These are phyloP conservation scores for Davidsoniella neocaledoniae DNA, from an alignment of 2,329 filamentous ascomycete genomes.

Conservation along the genomic window DNA sequence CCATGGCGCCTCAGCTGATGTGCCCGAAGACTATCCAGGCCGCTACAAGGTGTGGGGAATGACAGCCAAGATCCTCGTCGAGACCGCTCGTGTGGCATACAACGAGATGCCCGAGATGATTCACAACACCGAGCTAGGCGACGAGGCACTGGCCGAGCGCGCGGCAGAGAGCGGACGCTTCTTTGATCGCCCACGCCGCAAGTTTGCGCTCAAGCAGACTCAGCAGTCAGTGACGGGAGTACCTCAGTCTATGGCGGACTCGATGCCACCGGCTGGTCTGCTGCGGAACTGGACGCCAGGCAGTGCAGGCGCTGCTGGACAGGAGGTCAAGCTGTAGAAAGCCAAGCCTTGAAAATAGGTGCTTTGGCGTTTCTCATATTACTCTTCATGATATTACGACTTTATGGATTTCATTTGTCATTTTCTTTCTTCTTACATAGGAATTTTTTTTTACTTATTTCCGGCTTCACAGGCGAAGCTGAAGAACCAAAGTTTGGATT, in stretches of 20 bases:
- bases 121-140: slow-evolving; percentile 37
- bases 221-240: background rate
- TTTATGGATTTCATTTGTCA: too few relatives aligned
- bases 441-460: too few relatives aligned
- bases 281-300: slow-evolving; percentile 2
- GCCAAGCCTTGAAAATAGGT: too few relatives aligned
- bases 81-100: slow-evolving; percentile 74
- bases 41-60: slow-evolving; percentile 86
- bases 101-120: slow-evolving; percentile 72
- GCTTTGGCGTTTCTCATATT: too few relatives aligned
- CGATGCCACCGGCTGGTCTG: background rate
- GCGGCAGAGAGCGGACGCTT: slow-evolving; percentile 29
- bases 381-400: too few relatives aligned
- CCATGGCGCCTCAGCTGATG: slow-evolving; percentile 13
- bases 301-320: background rate
- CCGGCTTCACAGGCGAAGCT: too few relatives aligned
- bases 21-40: slow-evolving; percentile 24
- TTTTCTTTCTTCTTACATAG: too few relatives aligned
- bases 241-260: background rate
- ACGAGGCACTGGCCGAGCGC: slow-evolving; percentile 32
- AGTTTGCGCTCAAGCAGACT: background rate
- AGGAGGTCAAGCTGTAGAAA: slow-evolving; percentile 12
- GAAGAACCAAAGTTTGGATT: too few relatives aligned
- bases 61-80: slow-evolving; percentile 81
- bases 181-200: slow-evolving; percentile 18